Evolutionary conservation across 2,329 filamentous ascomycete species (phyloP).

Genomic region (Calcarisporium arbuscula): DNA sequence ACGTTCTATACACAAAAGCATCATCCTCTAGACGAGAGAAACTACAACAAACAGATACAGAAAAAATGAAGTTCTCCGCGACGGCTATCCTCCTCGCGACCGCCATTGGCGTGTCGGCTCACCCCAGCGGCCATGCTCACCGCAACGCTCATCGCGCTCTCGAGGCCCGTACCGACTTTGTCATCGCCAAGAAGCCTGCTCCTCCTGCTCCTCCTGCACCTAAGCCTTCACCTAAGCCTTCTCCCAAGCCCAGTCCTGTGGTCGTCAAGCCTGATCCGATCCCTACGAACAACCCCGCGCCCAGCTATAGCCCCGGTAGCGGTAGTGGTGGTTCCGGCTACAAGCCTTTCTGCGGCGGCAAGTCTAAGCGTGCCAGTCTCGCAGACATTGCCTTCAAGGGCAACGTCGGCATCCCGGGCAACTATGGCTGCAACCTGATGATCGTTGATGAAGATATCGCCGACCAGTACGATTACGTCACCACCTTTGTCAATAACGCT

Average conservation of each 20-base stretch:
- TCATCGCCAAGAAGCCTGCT: conserved; percentile 27
- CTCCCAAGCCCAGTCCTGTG: no score
- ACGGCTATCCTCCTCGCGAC: conserved; percentile 30
- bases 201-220: conserved; percentile 10
- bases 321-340: conserved; percentile 15
- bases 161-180: conserved; percentile 24
- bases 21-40: no score
- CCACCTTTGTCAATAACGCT: conserved; percentile 33
- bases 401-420: conserved; percentile 34
- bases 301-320: conserved; percentile 5
- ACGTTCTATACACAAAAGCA: no score
- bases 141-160: conserved; percentile 25
- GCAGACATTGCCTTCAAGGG: conserved; percentile 40
- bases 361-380: conserved; percentile 39
- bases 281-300: conserved; percentile 5
- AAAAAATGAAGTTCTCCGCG: conserved; percentile 36
- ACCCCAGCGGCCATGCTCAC: conserved; percentile 33
- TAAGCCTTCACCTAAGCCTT: conserved; percentile 8
- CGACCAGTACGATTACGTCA: conserved; percentile 37
- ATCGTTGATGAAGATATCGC: conserved; percentile 28
- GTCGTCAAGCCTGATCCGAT: conserved; percentile 7
- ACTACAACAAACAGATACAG: conserved; percentile 2
- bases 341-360: conserved; percentile 29
- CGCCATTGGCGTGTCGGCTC: conserved; percentile 34
- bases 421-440: conserved; percentile 49